These are phyloP conservation scores for Teunomyces aglyptinius DNA, from an alignment of 805 yeast species.

Conservation along the genomic window DNA sequence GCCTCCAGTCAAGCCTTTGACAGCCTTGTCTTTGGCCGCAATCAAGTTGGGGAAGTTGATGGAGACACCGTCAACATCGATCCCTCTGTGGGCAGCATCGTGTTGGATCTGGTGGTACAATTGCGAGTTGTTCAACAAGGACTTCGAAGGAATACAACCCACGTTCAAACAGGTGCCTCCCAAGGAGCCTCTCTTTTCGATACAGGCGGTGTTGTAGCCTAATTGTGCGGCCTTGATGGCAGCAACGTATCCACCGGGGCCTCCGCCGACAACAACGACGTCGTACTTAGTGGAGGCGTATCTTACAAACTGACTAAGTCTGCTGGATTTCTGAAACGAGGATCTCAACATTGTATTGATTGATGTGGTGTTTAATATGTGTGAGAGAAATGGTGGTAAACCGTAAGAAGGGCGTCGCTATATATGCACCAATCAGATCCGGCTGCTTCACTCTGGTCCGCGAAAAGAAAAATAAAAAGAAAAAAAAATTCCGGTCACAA, in stretches of 20 bases:
- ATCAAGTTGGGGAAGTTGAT: slow-evolving; percentile 78
- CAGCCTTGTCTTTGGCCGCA: slow-evolving; percentile 90
- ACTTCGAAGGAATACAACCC: slow-evolving; percentile 98
- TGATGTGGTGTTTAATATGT: background rate
- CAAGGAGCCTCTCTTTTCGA: slow-evolving; percentile 92
- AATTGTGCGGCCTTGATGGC: slow-evolving; percentile 98
- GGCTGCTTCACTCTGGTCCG: slow-evolving; percentile 3
- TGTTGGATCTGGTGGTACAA: slow-evolving; percentile 83
- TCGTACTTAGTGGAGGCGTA: slow-evolving; percentile 60
- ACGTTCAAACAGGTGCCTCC: slow-evolving; percentile 99
- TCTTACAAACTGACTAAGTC: slow-evolving; percentile 37
- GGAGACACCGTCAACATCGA: slow-evolving; percentile 70
- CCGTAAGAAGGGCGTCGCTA: background rate
- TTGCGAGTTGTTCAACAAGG: slow-evolving; percentile 91
- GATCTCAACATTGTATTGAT: slow-evolving; percentile 14
- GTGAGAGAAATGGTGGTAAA: background rate
- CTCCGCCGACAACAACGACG: slow-evolving; percentile 95
- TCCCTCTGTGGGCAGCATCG: slow-evolving; percentile 87
- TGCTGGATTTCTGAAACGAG: slow-evolving; percentile 9
- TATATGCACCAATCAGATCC: slow-evolving; percentile 1
- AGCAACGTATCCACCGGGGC: slow-evolving; percentile 99
- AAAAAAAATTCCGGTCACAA: background rate
- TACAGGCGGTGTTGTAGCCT: slow-evolving; percentile 91
- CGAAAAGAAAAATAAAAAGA: background rate
- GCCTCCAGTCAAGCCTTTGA: slow-evolving; percentile 87